These are phyloP conservation scores for Vigna nakashimae DNA, from an alignment of 306 rosid genomes.

Conservation along the genomic window DNA sequence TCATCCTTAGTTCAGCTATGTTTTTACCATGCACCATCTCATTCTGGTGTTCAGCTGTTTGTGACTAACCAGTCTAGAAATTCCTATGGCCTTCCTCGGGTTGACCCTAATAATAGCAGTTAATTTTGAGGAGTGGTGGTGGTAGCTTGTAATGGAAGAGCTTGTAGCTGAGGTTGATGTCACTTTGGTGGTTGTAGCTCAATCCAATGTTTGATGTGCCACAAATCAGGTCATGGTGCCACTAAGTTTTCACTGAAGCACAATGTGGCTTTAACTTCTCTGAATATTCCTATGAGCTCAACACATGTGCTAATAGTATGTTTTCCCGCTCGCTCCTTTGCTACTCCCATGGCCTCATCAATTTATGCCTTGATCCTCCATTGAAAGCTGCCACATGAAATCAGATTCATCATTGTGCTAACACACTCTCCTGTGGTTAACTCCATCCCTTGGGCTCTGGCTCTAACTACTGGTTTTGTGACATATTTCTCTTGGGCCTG, in stretches of 20 bases:
- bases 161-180: background rate
- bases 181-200: background rate
- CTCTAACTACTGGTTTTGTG: background rate
- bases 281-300: background rate
- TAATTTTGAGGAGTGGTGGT: background rate
- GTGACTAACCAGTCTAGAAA: background rate
- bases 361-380: background rate
- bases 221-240: background rate
- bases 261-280: background rate
- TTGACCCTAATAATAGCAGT: background rate
- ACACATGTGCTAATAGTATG: background rate
- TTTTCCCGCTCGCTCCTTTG: background rate
- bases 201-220: background rate
- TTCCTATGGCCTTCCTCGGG: background rate
- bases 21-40: background rate
- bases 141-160: background rate
- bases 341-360: background rate
- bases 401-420: background rate
- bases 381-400: background rate
- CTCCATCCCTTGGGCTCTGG: background rate
- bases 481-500: background rate
- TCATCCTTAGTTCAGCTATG: background rate
- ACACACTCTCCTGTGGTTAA: background rate
- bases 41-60: background rate
- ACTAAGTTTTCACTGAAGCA: background rate